Evolutionary conservation across 176 grass and related monocot species (phyloP), one percentile per base, ranked within the genome.

Genomic region (Calamus simplicifolius): DNA sequence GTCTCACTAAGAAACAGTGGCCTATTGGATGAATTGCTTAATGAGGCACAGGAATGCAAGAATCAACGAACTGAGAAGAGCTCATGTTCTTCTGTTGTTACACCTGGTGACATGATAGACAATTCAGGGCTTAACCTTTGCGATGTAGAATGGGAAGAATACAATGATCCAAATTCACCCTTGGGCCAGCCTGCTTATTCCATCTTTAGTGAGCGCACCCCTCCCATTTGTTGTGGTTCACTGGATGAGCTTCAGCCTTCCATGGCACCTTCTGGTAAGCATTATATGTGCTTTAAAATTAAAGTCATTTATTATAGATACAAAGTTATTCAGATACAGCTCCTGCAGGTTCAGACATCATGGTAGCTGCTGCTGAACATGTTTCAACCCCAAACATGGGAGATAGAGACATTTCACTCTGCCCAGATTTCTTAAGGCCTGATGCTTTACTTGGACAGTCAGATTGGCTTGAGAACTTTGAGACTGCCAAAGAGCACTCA

Each of bases 221-320:
- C 27, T 73, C 56, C 49, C 4, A 27, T 70, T 1, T 31, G 75
- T 7, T 19, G 19, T 4, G 61, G 18, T 69, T 43, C 7, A 5
- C 18, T 57, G 1, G 13, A 55, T 49, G 65, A 68, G 16, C 19
- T 72, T 72, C 73, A 29, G 74, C 35, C 61, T 67, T 74, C 52
- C 51, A 67, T 62, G 4, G 31, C 48, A 38, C 16, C 59, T 63
- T 63, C 21, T 8, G 19, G 72, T 85, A 80, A 82, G 64, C 77
- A 23, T 59, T 6, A 26, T 55, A 8, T 43, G 35, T 35, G 31
- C 31, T 35, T 35, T 35, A 7, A 43, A 43, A 43, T 43, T 43
- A 3, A 43, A 43, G 35, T 8, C 10, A 43, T 43, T 43, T 8
- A 12, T 43, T 13, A 43, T 12, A 43, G 35, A 43, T 7, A 43